Evolutionary conservation across 1,284 basidiomycete species (phyloP).

Genomic region (Coniferiporia sulphurascens): DNA sequence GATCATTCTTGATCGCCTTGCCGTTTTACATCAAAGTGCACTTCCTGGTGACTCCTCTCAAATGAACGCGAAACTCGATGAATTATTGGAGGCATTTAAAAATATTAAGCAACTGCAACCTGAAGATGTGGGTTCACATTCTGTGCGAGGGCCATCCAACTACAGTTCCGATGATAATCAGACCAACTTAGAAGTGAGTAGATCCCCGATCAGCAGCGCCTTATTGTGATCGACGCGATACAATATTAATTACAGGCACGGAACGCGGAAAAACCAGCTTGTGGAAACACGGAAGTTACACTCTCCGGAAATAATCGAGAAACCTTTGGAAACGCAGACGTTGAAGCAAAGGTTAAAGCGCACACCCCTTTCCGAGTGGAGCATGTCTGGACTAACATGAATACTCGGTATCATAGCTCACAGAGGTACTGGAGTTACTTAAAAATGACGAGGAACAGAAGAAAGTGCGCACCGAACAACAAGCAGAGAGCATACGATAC

Average conservation of each 20-base stretch:
- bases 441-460: constrained; percentile 43
- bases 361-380: background rate
- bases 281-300: no score
- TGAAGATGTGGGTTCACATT: background rate
- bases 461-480: constrained; percentile 49
- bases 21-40: background rate
- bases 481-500: constrained; percentile 67
- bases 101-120: background rate
- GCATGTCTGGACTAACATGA: background rate
- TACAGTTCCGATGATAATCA: no score
- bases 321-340: background rate
- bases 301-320: background rate
- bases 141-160: no score
- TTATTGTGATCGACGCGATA: no score
- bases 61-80: constrained; percentile 26
- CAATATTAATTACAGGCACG: no score
- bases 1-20: constrained; percentile 4
- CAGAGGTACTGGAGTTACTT: constrained; percentile 41
- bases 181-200: no score
- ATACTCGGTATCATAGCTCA: constrained; percentile 29
- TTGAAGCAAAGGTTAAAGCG: constrained; percentile 4
- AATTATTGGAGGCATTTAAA: constrained; percentile 17
- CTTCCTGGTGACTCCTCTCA: constrained; percentile 7
- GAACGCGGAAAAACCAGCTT: no score
- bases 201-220: no score